Base-by-base conservation (phyloP, 768 basidiomycete species). In the Clavulina sp. region DNA sequence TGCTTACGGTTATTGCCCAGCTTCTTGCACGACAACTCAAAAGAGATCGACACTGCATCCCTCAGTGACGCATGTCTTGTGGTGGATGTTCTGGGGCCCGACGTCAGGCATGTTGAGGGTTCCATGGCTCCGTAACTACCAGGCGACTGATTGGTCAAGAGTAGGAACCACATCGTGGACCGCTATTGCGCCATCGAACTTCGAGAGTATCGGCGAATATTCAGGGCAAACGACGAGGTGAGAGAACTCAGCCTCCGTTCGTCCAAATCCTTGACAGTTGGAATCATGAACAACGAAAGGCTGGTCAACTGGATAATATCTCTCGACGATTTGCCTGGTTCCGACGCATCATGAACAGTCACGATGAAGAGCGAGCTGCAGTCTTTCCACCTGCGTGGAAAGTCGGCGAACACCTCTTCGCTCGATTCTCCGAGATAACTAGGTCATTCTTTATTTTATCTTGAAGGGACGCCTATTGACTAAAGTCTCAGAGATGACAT, bases 321-420 rank as follows among this genome's bases (percentile, higher is more conserved):
- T 78, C 87, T 0, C 71, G 95, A 16, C 76, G 95, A 38, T 97
- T 88, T 58, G 87, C 91, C 3, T 99, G 92, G 91, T 97, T 96
- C 66, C 72, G 84, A 21, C 76, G 92, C 28, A 64, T 91, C 29
- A 67, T 99, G 21, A 78, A 81, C 52, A 78, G 76, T 4, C 86
- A 95, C 63, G 92, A 97, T 58, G 73, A 84, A 5, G 92, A 95
- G 58, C 80, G 84, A 55, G 82, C 81, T 0, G 69, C 76, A 13
- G 75, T 86, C 1, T 95, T 96, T 62, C 89, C 95, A 3, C 61
- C 72, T 0, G 76, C 78, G 40, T 99, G 95, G 95, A 80, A 71
- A 52, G 83, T 92, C 29, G 80, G 78, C 2, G 83, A 85, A 74
- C 71, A 78, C 64, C 67, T 99, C 34, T 71, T 84, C 30, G 75